Conservation (phyloP, 1,284 basidiomycete genomes). For the Heterobasidion irregulare region DNA sequence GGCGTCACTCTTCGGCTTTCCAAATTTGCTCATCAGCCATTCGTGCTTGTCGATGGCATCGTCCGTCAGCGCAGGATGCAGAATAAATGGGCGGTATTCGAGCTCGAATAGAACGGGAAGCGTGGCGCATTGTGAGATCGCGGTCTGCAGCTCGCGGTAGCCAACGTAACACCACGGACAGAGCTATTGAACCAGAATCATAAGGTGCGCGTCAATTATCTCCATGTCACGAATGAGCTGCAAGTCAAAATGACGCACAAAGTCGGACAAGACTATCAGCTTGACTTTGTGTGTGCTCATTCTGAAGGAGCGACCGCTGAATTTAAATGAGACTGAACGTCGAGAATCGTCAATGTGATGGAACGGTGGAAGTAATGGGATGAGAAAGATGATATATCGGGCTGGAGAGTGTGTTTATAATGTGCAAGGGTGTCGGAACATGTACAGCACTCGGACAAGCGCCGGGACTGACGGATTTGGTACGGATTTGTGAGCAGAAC, state of each 20-base stretch:
- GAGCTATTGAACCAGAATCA: conserved; percentile 27
- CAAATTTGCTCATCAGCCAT: conserved; percentile 47
- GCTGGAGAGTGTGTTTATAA: background rate
- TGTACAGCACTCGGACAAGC: background rate
- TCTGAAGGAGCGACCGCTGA: conserved; percentile 2
- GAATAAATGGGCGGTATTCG: conserved; percentile 69
- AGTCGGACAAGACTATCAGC: conserved; percentile 64
- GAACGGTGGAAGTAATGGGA: background rate
- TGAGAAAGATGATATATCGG: background rate
- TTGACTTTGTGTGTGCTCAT: conserved; percentile 39
- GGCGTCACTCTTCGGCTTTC: conserved; percentile 44
- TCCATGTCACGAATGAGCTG: background rate
- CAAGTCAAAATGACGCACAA: conserved; percentile 34
- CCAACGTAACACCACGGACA: conserved; percentile 73
- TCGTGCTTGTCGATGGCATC: conserved; percentile 37
- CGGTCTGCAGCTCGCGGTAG: conserved; percentile 61
- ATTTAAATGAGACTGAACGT: background rate
- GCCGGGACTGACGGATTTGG: background rate
- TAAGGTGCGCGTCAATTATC: background rate
- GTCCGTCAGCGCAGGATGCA: conserved; percentile 41
- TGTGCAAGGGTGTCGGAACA: background rate
- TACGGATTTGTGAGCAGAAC: background rate
- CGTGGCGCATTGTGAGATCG: conserved; percentile 51
- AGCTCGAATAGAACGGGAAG: conserved; percentile 63
- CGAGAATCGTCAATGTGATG: background rate